A percentile compares a stretch with the other conserved stretches of the same genome.
Conservation (phyloP, 352 stramenopile species). For the Globisporangium parvum region DNA sequence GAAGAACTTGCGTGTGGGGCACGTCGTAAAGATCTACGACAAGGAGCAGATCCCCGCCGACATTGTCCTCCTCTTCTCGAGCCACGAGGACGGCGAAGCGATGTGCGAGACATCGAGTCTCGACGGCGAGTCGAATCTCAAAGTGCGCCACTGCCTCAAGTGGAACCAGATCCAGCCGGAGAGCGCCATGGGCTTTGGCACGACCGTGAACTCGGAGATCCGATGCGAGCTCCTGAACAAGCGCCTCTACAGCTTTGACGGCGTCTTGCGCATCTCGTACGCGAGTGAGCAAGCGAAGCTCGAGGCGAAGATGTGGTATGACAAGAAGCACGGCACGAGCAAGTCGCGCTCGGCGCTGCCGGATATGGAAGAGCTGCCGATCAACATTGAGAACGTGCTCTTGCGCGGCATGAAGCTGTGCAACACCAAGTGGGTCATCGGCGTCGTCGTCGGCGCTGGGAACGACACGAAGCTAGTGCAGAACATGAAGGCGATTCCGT, state of each 20-base stretch:
- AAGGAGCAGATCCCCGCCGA: conserved; percentile 90
- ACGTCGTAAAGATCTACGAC: conserved; percentile 86
- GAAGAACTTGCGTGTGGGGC: conserved; percentile 82
- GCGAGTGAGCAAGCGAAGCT: conserved; percentile 22
- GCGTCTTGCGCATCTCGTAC: conserved; percentile 40
- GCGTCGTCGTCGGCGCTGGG: conserved; percentile 70
- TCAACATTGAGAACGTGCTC: conserved; percentile 78
- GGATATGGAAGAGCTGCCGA: conserved; percentile 52
- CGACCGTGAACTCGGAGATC: conserved; percentile 48
- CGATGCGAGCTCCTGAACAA: conserved; percentile 78
- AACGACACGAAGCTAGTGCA: conserved; percentile 81
- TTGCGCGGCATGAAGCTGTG: conserved; percentile 78
- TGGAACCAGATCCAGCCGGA: conserved; percentile 42
- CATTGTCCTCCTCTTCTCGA: conserved; percentile 86
- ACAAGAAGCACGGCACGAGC: conserved; percentile 1
- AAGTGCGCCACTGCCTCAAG: conserved; percentile 61
- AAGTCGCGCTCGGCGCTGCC: conserved; percentile 2
- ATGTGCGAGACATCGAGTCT: conserved; percentile 84
- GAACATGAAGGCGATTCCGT: conserved; percentile 84
- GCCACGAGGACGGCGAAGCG: conserved; percentile 53
- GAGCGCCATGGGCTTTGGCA: conserved; percentile 40
- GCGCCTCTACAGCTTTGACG: conserved; percentile 77
- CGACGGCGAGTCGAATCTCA: conserved; percentile 81
- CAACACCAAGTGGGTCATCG: conserved; percentile 79
- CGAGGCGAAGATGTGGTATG: conserved; percentile 3